phyloP scores from a whole-genome alignment of 257 asterid species.

The Plantago ovata region DNA sequence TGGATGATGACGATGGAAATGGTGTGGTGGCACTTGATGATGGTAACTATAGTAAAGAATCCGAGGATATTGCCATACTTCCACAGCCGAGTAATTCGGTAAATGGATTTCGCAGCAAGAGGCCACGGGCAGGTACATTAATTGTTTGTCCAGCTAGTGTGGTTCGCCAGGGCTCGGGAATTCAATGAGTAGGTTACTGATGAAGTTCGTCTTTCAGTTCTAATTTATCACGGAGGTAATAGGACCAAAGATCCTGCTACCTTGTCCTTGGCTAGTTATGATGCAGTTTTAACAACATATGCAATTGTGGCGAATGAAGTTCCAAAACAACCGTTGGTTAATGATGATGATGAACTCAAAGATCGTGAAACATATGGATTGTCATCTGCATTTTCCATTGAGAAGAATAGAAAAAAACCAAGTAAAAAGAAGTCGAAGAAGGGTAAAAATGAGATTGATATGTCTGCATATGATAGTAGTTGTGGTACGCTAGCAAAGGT shows the following conservation, averaged over 20 bases:
- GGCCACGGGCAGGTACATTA: slow-evolving; percentile 90
- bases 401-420: slow-evolving; percentile 56
- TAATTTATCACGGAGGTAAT: slow-evolving; percentile 84
- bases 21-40: slow-evolving; percentile 38
- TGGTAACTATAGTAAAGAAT: slow-evolving; percentile 36
- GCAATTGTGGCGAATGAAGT: slow-evolving; percentile 91
- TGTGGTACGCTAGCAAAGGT: slow-evolving; percentile 87
- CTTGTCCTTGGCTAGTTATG: slow-evolving; percentile 77
- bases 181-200: slow-evolving; percentile 70
- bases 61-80: slow-evolving; percentile 48
- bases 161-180: slow-evolving; percentile 90
- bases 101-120: slow-evolving; percentile 50
- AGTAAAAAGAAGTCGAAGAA: slow-evolving; percentile 64
- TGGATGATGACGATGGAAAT: slow-evolving; percentile 81
- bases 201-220: slow-evolving; percentile 49
- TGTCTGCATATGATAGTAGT: slow-evolving; percentile 51
- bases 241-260: slow-evolving; percentile 67
- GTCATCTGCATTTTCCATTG: slow-evolving; percentile 62
- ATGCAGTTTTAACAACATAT: slow-evolving; percentile 88
- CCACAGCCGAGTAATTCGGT: slow-evolving; percentile 46
- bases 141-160: slow-evolving; percentile 99
- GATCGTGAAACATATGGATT: slow-evolving; percentile 64
- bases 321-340: slow-evolving; percentile 85
- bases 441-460: slow-evolving; percentile 53
- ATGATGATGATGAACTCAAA: slow-evolving; percentile 69